A percentile compares a stretch with the other conserved stretches of the same genome.
Conservation (phyloP, 2,329 filamentous ascomycete species). For the Leptographium flavum region DNA sequence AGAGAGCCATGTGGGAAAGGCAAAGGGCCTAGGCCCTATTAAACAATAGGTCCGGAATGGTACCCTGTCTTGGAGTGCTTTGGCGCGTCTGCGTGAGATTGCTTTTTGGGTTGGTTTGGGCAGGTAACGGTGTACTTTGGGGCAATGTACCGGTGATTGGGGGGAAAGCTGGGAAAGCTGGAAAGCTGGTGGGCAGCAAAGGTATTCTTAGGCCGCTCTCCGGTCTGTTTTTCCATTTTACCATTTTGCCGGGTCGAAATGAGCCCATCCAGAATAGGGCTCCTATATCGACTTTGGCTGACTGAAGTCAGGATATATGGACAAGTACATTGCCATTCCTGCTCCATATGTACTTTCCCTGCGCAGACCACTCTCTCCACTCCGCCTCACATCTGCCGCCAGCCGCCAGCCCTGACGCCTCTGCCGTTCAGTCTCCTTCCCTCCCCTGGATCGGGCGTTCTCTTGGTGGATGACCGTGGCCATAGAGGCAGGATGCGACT, state of each 20-base stretch:
- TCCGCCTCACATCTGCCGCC: conserved; percentile 1
- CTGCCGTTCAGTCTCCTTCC: background rate
- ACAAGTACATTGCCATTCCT: too few species aligned
- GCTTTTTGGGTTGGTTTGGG: too few species aligned
- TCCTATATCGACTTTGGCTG: background rate
- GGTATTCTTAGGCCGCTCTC: background rate
- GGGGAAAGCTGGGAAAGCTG: too few species aligned
- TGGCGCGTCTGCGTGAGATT: background rate
- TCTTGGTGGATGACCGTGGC: background rate
- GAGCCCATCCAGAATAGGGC: background rate
- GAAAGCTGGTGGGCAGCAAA: too few species aligned
- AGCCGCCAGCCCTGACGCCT: background rate
- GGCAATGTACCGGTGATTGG: too few species aligned
- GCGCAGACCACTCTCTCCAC: background rate
- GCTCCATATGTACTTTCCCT: background rate
- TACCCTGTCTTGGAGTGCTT: too few species aligned
- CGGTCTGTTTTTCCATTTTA: background rate
- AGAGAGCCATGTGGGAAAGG: conserved; percentile 1
- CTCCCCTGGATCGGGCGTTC: background rate
- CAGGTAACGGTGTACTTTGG: too few species aligned
- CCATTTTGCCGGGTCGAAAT: background rate
- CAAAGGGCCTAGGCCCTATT: background rate
- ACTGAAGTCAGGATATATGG: too few species aligned
- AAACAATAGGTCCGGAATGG: background rate
- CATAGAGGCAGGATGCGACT: too few species aligned